Percentiles rank a stretch among this genome's conserved stretches.
Conservation (phyloP, 2,329 filamentous ascomycete species). For the Reticulascus tulasneorum region DNA sequence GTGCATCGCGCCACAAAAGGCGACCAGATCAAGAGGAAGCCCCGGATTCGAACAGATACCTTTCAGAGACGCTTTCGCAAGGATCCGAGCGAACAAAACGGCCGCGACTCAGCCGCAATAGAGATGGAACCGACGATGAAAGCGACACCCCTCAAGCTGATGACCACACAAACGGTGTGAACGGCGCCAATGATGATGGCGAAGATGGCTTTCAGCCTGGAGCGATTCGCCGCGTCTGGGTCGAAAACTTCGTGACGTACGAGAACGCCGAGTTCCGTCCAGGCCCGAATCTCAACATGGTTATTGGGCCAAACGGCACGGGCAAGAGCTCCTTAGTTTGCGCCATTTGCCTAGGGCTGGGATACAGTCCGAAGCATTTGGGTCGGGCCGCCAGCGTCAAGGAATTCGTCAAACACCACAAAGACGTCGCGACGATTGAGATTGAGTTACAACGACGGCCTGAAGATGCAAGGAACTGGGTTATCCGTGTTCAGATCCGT, state of each 20-base stretch:
- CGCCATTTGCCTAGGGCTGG: conserved; percentile 89
- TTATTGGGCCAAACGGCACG: conserved; percentile 97
- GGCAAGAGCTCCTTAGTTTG: conserved; percentile 97
- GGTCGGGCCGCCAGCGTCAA: conserved; percentile 80
- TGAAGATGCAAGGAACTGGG: conserved; percentile 58
- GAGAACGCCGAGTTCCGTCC: conserved; percentile 86
- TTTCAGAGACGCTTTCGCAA: conserved; percentile 22
- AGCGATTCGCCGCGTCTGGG: conserved; percentile 80
- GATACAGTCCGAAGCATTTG: conserved; percentile 76
- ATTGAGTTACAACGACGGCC: conserved; percentile 75
- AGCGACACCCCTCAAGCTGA: conserved; percentile 5
- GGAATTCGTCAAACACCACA: conserved; percentile 92
- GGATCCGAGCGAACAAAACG: conserved; percentile 30
- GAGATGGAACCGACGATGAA: conserved; percentile 10
- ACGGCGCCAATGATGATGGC: conserved; percentile 8
- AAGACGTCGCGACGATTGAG: conserved; percentile 74
- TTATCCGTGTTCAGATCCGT: conserved; percentile 73
- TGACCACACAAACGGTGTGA: conserved; percentile 6
- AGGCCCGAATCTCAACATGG: conserved; percentile 93
- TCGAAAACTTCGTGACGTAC: conserved; percentile 93
- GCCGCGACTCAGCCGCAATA: conserved; percentile 24
- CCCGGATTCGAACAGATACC: too few species aligned
- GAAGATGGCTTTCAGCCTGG: conserved; percentile 60
- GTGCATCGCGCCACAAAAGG: conserved; percentile 35
- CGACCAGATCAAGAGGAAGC: conserved; percentile 37